phyloP scores from a whole-genome alignment of 768 basidiomycete genomes.

The Boletus patriciae region DNA sequence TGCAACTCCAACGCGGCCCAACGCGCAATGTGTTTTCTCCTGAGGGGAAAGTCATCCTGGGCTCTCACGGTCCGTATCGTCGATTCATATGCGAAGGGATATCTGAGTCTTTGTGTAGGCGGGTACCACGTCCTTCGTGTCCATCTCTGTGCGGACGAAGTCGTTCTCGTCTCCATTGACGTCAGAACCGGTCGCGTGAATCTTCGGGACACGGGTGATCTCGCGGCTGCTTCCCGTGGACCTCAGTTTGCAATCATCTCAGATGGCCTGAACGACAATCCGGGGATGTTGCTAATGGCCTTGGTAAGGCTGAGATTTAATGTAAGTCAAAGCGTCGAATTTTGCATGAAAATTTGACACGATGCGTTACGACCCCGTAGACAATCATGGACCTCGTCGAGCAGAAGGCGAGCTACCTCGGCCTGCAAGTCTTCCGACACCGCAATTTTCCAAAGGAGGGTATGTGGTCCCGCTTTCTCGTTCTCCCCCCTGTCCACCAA shows the following conservation, averaged over 20 bases:
- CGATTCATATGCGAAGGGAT: background rate
- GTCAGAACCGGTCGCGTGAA: conserved; percentile 75
- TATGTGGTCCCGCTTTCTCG: conserved; percentile 27
- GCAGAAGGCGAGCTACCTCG: conserved; percentile 83
- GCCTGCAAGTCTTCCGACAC: conserved; percentile 68
- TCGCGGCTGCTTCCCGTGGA: conserved; percentile 70
- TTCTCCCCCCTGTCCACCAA: background rate
- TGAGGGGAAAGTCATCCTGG: conserved; percentile 57
- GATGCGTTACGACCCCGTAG: conserved; percentile 40
- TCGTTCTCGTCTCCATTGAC: conserved; percentile 76
- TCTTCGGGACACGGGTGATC: conserved; percentile 78
- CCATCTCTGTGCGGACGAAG: conserved; percentile 73
- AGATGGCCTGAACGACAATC: conserved; percentile 69
- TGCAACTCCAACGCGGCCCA: conserved; percentile 52
- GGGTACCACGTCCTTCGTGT: conserved; percentile 60
- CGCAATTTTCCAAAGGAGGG: conserved; percentile 70
- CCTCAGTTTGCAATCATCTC: conserved; percentile 61
- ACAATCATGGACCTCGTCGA: conserved; percentile 81
- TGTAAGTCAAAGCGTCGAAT: conserved; percentile 42
- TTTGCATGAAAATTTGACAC: background rate
- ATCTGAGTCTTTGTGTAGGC: conserved; percentile 37
- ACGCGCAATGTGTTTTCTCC: conserved; percentile 58
- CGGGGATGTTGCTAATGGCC: conserved; percentile 54
- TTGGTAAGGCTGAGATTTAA: conserved; percentile 59
- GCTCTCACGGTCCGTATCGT: conserved; percentile 50